Percentiles rank a stretch among this genome's conserved stretches.
phyloP scores from a whole-genome alignment of 192 early-diverging fungal genomes.

The Coemansia interrupta region DNA sequence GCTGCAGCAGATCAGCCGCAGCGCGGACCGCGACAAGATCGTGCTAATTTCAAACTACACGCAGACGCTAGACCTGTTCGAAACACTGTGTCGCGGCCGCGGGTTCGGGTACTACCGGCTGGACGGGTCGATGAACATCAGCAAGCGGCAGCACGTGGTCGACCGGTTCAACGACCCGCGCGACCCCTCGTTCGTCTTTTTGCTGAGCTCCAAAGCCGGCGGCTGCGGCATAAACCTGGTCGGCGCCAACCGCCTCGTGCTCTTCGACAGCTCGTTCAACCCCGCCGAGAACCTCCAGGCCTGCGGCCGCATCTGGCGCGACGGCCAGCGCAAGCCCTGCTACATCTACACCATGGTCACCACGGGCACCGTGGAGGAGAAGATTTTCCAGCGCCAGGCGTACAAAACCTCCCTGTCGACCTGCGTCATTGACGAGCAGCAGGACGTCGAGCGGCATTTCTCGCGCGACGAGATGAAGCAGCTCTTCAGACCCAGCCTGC shows the following conservation, averaged over 20 bases:
- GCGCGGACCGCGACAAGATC: constrained; percentile 83
- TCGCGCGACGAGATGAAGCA: constrained; percentile 83
- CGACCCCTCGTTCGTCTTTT: constrained; percentile 83
- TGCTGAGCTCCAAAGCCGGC: constrained; percentile 95
- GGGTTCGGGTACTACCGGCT: constrained; percentile 76
- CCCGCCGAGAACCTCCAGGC: constrained; percentile 96
- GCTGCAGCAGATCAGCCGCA: constrained; percentile 66
- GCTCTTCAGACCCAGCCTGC: constrained; percentile 78
- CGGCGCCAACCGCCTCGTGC: constrained; percentile 92
- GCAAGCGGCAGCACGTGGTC: constrained; percentile 92
- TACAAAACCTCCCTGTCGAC: constrained; percentile 82
- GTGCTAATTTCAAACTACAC: constrained; percentile 99
- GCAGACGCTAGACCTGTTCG: constrained; percentile 93
- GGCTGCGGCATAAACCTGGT: constrained; percentile 98
- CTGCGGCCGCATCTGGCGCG: constrained; percentile 85
- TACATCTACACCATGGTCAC: constrained; percentile 97
- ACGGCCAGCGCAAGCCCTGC: constrained; percentile 79
- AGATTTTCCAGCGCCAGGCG: constrained; percentile 94
- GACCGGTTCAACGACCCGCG: constrained; percentile 94
- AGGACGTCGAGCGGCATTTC: constrained; percentile 92
- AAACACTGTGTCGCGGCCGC: constrained; percentile 75
- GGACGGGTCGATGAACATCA: constrained; percentile 88
- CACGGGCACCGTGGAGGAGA: constrained; percentile 98
- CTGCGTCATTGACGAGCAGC: constrained; percentile 93
- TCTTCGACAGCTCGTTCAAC: constrained; percentile 90